Conservation (phyloP, 192 early-diverging fungal genomes). For the Gorgonomyces haynaldii region DNA sequence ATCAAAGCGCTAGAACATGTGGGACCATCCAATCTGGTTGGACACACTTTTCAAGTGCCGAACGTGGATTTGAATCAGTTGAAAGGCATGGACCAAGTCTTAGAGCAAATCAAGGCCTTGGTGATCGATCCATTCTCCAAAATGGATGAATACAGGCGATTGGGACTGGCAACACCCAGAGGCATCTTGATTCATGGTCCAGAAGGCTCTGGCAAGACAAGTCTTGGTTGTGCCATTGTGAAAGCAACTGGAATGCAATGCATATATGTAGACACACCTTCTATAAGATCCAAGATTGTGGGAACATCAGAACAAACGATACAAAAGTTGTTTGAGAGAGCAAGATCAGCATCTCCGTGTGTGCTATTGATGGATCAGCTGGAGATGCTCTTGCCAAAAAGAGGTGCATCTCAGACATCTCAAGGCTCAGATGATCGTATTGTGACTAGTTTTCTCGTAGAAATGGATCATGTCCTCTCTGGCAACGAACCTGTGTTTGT, state of each 20-base stretch:
- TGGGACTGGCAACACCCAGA: constrained; percentile 37
- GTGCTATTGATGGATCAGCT: constrained; percentile 90
- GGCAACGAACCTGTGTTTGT: constrained; percentile 50
- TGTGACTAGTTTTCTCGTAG: constrained; percentile 74
- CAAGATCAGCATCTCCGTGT: constrained; percentile 71
- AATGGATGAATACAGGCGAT: neutral
- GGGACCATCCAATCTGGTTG: too few species aligned
- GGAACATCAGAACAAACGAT: constrained; percentile 86
- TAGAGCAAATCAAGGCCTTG: neutral
- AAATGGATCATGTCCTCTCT: constrained; percentile 59
- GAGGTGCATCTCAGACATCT: constrained; percentile 56
- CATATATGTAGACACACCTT: constrained; percentile 75
- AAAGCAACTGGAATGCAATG: constrained; percentile 68
- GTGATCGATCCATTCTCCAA: neutral
- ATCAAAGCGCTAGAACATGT: too few species aligned
- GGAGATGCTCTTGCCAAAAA: constrained; percentile 64
- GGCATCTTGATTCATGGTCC: constrained; percentile 83
- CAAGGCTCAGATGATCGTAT: constrained; percentile 80
- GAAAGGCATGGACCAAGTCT: too few species aligned
- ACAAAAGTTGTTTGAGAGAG: constrained; percentile 70
- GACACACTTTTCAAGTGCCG: too few species aligned
- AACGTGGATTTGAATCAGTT: too few species aligned
- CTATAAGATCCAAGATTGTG: constrained; percentile 83
- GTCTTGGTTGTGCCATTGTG: constrained; percentile 73
- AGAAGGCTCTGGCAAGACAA: constrained; percentile 81